Evolutionary conservation across 208 protist species (phyloP).

Genomic region (Trypanosoma melophagium): DNA sequence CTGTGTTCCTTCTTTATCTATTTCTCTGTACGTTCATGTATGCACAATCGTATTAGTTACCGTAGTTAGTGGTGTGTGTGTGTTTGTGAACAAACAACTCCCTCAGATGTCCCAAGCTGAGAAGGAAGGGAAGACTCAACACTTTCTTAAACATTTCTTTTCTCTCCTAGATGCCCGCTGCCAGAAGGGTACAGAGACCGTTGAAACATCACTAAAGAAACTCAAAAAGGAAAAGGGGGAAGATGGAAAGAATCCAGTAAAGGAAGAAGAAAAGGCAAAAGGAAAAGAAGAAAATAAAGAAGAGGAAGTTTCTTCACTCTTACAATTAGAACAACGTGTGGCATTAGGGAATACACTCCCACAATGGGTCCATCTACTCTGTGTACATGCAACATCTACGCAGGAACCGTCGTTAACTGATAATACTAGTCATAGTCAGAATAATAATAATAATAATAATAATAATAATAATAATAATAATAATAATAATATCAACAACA

Average conservation of each 20-base stretch:
- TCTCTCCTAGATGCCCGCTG: constrained; percentile 16
- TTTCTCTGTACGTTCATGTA: background rate
- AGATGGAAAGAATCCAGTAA: background rate
- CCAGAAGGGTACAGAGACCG: no score
- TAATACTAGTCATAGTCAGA: background rate
- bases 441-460: background rate
- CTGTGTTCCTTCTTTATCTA: constrained; percentile 4
- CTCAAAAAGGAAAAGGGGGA: no score
- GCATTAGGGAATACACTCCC: constrained; percentile 16
- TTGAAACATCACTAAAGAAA: no score
- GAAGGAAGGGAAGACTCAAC: constrained; percentile 5
- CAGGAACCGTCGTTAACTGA: background rate
- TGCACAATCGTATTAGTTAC: no score
- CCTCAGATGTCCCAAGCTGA: background rate
- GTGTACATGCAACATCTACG: background rate
- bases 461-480: constrained; percentile 2
- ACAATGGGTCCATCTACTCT: constrained; percentile 24
- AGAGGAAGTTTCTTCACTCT: background rate
- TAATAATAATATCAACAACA: background rate
- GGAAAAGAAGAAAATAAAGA: background rate
- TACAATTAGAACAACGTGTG: constrained; percentile 16
- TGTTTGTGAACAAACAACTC: background rate
- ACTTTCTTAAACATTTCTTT: constrained; percentile 27
- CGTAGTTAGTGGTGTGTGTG: background rate
- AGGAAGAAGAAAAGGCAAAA: background rate